These are phyloP conservation scores for Ceratobasidium sp. DNA, from an alignment of 1,284 basidiomycete genomes.

Conservation along the genomic window DNA sequence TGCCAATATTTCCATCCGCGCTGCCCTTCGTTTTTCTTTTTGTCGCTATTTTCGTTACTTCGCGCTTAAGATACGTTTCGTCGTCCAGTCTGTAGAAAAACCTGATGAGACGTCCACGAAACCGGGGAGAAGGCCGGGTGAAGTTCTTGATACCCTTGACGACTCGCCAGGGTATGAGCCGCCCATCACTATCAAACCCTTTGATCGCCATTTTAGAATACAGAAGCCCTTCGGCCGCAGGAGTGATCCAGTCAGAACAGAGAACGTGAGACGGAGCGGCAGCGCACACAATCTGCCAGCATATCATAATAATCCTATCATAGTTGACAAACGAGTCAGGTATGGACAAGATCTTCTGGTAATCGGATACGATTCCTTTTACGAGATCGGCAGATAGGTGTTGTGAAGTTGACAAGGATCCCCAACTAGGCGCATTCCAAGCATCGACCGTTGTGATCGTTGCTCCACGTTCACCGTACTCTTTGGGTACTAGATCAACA, in stretches of 20 bases:
- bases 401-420: conserved; percentile 1
- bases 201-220: not conserved
- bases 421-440: conserved; percentile 22
- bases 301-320: not conserved
- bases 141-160: not conserved
- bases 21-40: not conserved
- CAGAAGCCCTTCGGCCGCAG: not conserved
- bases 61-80: not conserved
- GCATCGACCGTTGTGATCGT: not conserved
- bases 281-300: not conserved
- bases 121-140: not conserved
- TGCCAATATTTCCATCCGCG: not conserved
- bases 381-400: not conserved
- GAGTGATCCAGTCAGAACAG: not conserved
- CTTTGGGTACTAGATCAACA: not conserved
- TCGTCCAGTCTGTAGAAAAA: conserved; percentile 1
- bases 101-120: conserved; percentile 10
- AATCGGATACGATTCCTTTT: not conserved
- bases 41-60: not conserved
- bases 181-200: not conserved
- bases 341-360: not conserved
- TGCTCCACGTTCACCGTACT: not conserved
- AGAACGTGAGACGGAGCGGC: not conserved
- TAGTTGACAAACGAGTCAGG: not conserved
- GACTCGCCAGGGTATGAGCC: not conserved